Evolutionary conservation across 257 asterid species (phyloP).

Genomic region (Apocynum venetum): DNA sequence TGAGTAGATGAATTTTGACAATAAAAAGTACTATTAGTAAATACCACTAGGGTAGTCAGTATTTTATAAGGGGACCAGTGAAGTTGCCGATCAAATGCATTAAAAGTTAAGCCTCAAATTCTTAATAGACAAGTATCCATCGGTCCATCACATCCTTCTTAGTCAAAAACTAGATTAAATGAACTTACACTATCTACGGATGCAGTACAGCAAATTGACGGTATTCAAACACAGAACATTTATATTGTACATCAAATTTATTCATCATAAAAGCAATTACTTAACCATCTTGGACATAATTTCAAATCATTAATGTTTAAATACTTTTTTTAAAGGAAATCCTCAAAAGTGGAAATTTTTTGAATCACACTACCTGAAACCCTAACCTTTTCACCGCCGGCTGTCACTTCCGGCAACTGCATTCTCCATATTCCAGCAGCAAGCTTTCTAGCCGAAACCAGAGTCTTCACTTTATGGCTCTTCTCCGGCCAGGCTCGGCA

Average conservation of each 20-base stretch:
- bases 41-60: neutral
- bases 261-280: neutral
- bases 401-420: conserved; percentile 47
- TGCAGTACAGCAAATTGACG: neutral
- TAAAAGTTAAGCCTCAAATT: neutral
- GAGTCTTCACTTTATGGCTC: conserved; percentile 25
- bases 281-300: neutral
- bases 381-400: conserved; percentile 29
- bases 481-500: conserved; percentile 28
- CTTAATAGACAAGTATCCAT: neutral
- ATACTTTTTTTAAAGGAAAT: neutral
- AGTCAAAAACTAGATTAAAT: conserved; percentile 6
- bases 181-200: neutral
- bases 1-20: neutral
- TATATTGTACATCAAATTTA: neutral
- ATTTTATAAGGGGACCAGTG: conserved; percentile 1
- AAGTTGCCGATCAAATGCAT: conserved; percentile 1
- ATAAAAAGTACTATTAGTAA: neutral
- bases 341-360: conserved; percentile 4
- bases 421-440: conserved; percentile 62
- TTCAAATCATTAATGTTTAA: neutral
- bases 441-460: conserved; percentile 46
- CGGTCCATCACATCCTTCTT: neutral
- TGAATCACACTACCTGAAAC: conserved; percentile 40
- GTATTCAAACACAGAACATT: neutral